Percentiles rank a stretch among this genome's conserved stretches.
Evolutionary conservation across 805 yeast genomes (phyloP).

Genomic region (Zygoascus biomembranicola): DNA sequence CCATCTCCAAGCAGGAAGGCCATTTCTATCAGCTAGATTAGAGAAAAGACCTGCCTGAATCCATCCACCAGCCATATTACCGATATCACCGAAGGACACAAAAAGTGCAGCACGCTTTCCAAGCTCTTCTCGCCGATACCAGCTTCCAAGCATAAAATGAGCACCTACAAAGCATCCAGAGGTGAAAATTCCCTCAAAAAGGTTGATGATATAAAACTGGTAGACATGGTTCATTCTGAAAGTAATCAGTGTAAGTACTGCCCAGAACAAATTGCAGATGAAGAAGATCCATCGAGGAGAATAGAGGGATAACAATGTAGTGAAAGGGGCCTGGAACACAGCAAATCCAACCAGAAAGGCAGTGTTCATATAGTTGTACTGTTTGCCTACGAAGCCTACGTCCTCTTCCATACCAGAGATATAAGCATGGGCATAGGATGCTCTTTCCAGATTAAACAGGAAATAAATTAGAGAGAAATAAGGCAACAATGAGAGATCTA

Average conservation of each 20-base stretch:
- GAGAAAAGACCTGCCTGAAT: conserved; percentile 41
- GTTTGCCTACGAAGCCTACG: conserved; percentile 50
- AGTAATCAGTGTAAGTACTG: conserved; percentile 17
- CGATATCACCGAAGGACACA: conserved; percentile 37
- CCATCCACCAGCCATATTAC: conserved; percentile 41
- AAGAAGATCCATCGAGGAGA: conserved; percentile 25
- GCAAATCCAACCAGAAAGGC: conserved; percentile 57
- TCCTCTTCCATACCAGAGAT: conserved; percentile 56
- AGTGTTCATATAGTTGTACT: conserved; percentile 44
- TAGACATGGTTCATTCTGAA: conserved; percentile 22
- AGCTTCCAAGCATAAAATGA: conserved; percentile 27
- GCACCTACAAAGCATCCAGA: conserved; percentile 39
- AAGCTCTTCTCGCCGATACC: conserved; percentile 34
- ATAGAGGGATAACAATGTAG: conserved; percentile 50
- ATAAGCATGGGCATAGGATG: conserved; percentile 39
- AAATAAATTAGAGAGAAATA: conserved; percentile 13
- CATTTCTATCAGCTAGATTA: conserved; percentile 33
- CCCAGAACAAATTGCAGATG: conserved; percentile 10
- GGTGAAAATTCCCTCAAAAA: conserved; percentile 42
- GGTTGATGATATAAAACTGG: conserved; percentile 40
- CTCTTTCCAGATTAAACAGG: conserved; percentile 7
- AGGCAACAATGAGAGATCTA: conserved; percentile 11
- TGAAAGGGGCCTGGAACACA: conserved; percentile 57
- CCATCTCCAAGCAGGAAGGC: conserved; percentile 59
- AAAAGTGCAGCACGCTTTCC: conserved; percentile 29